Evolutionary conservation across 768 basidiomycete species (phyloP).

Genomic region (Panus rudis): DNA sequence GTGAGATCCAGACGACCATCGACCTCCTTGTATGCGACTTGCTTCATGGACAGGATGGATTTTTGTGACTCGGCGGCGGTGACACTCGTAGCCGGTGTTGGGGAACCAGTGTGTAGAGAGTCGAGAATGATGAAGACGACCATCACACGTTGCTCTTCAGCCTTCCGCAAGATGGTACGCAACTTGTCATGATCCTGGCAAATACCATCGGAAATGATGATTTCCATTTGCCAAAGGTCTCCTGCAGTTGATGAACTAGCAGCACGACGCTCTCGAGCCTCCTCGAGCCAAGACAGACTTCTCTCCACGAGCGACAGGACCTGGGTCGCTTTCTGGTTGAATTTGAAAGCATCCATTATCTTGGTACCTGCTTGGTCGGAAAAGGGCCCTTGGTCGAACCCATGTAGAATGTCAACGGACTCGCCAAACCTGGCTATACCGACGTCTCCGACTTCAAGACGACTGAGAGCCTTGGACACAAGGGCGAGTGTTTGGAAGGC

Average conservation of each 20-base stretch:
- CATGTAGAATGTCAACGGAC: conserved; percentile 79
- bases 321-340: conserved; percentile 86
- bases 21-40: conserved; percentile 78
- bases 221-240: conserved; percentile 95
- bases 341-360: conserved; percentile 79
- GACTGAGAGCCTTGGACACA: conserved; percentile 83
- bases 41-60: conserved; percentile 91
- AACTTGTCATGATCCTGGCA: conserved; percentile 92
- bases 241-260: conserved; percentile 55
- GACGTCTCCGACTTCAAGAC: conserved; percentile 93
- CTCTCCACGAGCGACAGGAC: conserved; percentile 76
- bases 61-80: conserved; percentile 31
- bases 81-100: conserved; percentile 4
- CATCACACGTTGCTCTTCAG: conserved; percentile 87
- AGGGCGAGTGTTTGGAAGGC: conserved; percentile 91
- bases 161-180: conserved; percentile 70
- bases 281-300: conserved; percentile 66
- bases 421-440: conserved; percentile 89
- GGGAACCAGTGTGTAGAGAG: conserved; percentile 56
- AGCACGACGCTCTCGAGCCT: conserved; percentile 62
- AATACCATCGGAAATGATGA: conserved; percentile 99
- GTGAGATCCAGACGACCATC: conserved; percentile 81
- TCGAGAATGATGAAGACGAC: conserved; percentile 96
- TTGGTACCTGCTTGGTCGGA: conserved; percentile 74
- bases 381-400: conserved; percentile 76